These are phyloP conservation scores for Coemansia furcata DNA, from an alignment of 192 early-diverging fungal genomes.

Conservation along the genomic window DNA sequence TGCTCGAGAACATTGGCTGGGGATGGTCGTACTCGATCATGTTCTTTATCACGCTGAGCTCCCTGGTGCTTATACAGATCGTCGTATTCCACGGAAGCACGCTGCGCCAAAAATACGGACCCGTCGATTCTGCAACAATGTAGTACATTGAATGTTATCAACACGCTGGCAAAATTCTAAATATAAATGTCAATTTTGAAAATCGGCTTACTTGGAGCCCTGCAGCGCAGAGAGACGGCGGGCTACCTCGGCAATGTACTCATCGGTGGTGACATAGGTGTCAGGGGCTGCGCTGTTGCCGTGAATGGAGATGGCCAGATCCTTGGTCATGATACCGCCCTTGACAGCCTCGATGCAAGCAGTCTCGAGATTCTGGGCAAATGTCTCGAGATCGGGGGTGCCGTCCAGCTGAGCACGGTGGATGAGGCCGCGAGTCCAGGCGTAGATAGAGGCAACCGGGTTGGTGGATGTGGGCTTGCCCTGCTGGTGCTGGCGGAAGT, in stretches of 20 bases:
- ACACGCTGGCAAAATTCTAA: background rate
- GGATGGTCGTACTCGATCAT: constrained; percentile 47
- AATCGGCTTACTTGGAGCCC: background rate
- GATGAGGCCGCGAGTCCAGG: constrained; percentile 89
- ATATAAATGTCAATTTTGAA: background rate
- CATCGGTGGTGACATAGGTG: constrained; percentile 84
- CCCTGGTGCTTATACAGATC: constrained; percentile 24
- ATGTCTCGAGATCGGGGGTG: constrained; percentile 69
- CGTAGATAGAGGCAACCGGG: constrained; percentile 96
- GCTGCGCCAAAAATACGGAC: constrained; percentile 33
- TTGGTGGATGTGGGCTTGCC: constrained; percentile 94
- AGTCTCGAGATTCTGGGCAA: constrained; percentile 76
- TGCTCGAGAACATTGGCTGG: constrained; percentile 47
- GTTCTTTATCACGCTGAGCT: constrained; percentile 28
- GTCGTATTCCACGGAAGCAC: constrained; percentile 28
- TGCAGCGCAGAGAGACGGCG: constrained; percentile 53
- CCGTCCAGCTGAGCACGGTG: constrained; percentile 94
- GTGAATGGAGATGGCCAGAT: constrained; percentile 92
- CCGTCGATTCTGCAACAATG: background rate
- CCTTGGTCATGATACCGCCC: constrained; percentile 94
- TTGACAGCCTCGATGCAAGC: constrained; percentile 89
- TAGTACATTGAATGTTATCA: background rate
- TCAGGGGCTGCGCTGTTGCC: constrained; percentile 69
- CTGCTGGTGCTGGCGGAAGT: constrained; percentile 95
- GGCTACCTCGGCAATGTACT: constrained; percentile 86